Evolutionary conservation across 176 grass and related monocot genomes (phyloP), one percentile per base, ranked within the genome.

Genomic region (Microstegium vimineum): DNA sequence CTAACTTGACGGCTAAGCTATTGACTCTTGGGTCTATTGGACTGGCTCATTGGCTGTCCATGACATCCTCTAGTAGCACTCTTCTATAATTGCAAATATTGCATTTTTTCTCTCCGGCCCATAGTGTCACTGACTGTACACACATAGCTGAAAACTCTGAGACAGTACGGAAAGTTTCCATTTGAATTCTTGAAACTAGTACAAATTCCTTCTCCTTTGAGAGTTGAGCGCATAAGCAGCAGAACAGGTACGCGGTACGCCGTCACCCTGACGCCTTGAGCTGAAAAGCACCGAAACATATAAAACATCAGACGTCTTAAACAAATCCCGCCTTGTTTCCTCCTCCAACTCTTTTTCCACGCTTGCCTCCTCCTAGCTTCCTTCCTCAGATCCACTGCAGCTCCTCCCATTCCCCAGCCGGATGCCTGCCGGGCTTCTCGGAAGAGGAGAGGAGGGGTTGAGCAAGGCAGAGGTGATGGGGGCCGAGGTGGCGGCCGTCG

Each of bases 331-430:
- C 75, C 57, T 72, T 69, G 37, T 60, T 60, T 69, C 62, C 14
- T 61, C 59, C 75, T 31, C 8, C 54, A 6, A 18, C 35, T 34
- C 12, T 51, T 25, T n/a, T 47, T 20, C 0, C 43, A 3, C 36
- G 22, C 22, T 38, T 22, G 32, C 8, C 32, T 12, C 49, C 69
- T 17, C 0, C 13, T 27, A 12, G 46, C 81, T 18, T 69, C 62
- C 40, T 62, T n/a, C 23, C 62, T 70, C 82, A 85, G 87, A 89
- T 89, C 87, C 79, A 87, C 31, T 80, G 2, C 23, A 13, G 2
- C 67, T 73, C 56, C 1, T n/a, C 74, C 18, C 18, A 42, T 77
- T 77, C 25, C 52, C 62, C 12, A 35, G 18, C 51, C 22, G 22
- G 4, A 9, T 46, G 41, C 26, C 14, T 31, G 26, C 45, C 43